A percentile compares a stretch with the other conserved stretches of the same genome.
Evolutionary conservation across 2,329 filamentous ascomycete species (phyloP).

Genomic region (Pseudogymnoascus destructans): DNA sequence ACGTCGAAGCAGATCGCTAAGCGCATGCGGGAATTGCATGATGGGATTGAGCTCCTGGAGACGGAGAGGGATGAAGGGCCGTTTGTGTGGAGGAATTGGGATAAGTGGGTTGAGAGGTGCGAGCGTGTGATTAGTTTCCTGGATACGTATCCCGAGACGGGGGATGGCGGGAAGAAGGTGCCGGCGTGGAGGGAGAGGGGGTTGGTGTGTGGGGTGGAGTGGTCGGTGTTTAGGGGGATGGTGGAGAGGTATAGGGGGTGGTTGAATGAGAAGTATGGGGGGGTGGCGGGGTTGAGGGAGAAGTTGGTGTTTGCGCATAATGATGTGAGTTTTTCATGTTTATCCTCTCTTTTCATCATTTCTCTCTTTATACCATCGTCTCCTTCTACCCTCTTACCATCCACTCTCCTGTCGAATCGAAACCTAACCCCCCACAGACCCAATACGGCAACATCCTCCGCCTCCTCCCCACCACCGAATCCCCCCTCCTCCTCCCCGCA

Average conservation of each 20-base stretch:
- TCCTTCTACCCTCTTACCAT: constrained; percentile 12
- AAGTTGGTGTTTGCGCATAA: constrained; percentile 92
- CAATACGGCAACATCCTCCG: constrained; percentile 98
- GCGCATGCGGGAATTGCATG: constrained; percentile 90
- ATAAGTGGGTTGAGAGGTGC: constrained; percentile 48
- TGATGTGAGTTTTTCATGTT: constrained; percentile 49
- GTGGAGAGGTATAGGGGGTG: constrained; percentile 67
- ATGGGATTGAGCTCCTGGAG: constrained; percentile 75
- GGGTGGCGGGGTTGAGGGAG: constrained; percentile 51
- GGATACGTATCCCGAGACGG: constrained; percentile 42
- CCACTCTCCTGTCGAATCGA: background rate
- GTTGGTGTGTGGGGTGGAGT: constrained; percentile 71
- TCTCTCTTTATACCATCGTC: too few species aligned
- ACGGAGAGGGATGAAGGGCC: constrained; percentile 68
- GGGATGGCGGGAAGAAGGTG: constrained; percentile 13
- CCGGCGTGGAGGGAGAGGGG: constrained; percentile 56
- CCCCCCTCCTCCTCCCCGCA: constrained; percentile 72
- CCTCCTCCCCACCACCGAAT: constrained; percentile 51
- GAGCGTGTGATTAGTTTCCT: constrained; percentile 39
- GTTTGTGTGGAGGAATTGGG: constrained; percentile 85
- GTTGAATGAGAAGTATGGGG: constrained; percentile 61
- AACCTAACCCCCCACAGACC: constrained; percentile 43
- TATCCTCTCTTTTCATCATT: constrained; percentile 9
- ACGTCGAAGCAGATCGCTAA: constrained; percentile 91
- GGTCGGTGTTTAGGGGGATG: constrained; percentile 60